These are phyloP conservation scores for Larix kaempferi DNA, from an alignment of 75 land plant species.

Conservation along the genomic window DNA sequence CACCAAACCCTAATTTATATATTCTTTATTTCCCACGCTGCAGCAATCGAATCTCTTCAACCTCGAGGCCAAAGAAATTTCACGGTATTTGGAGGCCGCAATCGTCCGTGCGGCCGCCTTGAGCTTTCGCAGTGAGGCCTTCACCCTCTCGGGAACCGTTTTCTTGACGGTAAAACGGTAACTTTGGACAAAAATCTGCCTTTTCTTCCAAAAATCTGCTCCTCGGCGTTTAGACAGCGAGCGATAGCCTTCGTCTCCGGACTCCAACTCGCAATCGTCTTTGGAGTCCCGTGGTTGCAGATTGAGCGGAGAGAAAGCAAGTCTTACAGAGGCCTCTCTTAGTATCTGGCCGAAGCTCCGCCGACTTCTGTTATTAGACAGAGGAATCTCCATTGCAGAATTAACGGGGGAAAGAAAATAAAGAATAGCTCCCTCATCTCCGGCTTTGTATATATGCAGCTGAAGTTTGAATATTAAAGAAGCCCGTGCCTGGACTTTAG, in stretches of 20 bases:
- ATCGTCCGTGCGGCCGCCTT: background rate
- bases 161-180: conserved; percentile 44
- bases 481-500: too few relatives aligned
- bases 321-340: background rate
- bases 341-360: background rate
- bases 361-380: background rate
- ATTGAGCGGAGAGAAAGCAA: background rate
- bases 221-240: background rate
- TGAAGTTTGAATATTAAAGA: too few relatives aligned
- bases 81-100: background rate
- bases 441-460: too few relatives aligned
- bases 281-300: too few relatives aligned
- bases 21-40: background rate
- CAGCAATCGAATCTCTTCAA: background rate
- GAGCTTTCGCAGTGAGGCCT: conserved; percentile 6
- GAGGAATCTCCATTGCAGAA: too few relatives aligned
- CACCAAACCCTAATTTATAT: too few relatives aligned
- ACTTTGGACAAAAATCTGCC: conserved; percentile 54
- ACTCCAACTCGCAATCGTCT: too few relatives aligned
- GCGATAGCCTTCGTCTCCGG: too few relatives aligned
- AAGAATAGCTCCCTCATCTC: too few relatives aligned
- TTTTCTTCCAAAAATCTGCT: conserved; percentile 26
- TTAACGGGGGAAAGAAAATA: too few relatives aligned
- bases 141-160: conserved; percentile 24
- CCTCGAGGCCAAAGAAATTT: background rate